Conservation (phyloP, 805 yeast species). For the Spathaspora gorwiae region DNA sequence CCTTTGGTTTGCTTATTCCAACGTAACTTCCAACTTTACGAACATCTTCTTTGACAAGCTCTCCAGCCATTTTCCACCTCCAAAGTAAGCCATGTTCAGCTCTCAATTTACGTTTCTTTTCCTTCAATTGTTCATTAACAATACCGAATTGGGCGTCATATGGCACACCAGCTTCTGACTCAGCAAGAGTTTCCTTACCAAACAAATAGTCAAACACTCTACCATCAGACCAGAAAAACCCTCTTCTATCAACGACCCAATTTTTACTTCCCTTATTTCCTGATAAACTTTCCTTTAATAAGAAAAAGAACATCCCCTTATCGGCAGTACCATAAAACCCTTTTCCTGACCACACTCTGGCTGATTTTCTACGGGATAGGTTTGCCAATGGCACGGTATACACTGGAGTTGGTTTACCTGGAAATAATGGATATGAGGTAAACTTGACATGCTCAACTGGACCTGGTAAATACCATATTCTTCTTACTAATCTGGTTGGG, state of each 20-base stretch:
- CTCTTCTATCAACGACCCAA: conserved; percentile 79
- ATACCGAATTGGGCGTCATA: conserved; percentile 56
- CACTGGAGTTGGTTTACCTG: conserved; percentile 74
- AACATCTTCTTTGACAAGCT: conserved; percentile 28
- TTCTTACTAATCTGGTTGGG: conserved; percentile 68
- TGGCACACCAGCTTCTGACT: conserved; percentile 67
- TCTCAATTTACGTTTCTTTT: conserved; percentile 46
- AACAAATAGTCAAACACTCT: conserved; percentile 77
- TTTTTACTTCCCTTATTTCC: conserved; percentile 36
- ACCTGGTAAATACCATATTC: conserved; percentile 74
- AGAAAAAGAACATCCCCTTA: conserved; percentile 67
- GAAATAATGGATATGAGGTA: conserved; percentile 71
- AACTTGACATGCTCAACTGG: conserved; percentile 53
- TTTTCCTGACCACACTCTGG: conserved; percentile 80
- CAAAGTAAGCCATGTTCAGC: conserved; percentile 58
- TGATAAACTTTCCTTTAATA: conserved; percentile 53
- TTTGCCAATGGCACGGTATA: conserved; percentile 58
- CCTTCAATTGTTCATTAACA: conserved; percentile 42
- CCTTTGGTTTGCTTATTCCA: conserved; percentile 4
- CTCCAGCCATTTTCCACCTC: conserved; percentile 43
- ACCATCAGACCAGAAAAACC: conserved; percentile 93
- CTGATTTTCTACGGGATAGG: conserved; percentile 51
- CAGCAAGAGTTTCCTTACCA: conserved; percentile 73
- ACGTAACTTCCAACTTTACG: conserved; percentile 19
- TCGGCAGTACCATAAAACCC: conserved; percentile 85